phyloP scores from a whole-genome alignment of 1,284 basidiomycete species.

The Pascua guehoae region DNA sequence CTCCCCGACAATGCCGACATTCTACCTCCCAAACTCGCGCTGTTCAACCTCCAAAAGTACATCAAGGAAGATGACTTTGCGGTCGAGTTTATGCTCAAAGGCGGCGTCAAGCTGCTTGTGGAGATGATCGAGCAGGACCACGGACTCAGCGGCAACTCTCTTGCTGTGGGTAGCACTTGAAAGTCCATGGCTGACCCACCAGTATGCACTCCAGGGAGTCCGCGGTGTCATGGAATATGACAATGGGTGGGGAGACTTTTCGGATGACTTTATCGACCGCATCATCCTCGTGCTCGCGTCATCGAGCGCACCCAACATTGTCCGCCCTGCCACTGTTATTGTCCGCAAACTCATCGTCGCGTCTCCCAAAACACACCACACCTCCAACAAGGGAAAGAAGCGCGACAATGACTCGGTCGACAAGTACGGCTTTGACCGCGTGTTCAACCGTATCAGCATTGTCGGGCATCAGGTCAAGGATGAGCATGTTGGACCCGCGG shows the following conservation, averaged over 20 bases:
- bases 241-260: conserved; percentile 36
- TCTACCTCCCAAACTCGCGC: conserved; percentile 46
- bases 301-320: conserved; percentile 77
- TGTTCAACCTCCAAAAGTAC: conserved; percentile 74
- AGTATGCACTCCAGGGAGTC: conserved; percentile 43
- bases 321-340: conserved; percentile 78
- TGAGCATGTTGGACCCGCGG: conserved; percentile 50
- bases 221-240: conserved; percentile 41
- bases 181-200: not conserved
- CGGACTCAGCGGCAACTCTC: conserved; percentile 64
- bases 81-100: conserved; percentile 70
- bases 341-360: conserved; percentile 43
- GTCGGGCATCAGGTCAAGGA: conserved; percentile 57
- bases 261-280: conserved; percentile 35
- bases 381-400: conserved; percentile 5
- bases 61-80: conserved; percentile 88
- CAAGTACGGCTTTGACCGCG: conserved; percentile 75
- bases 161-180: conserved; percentile 59
- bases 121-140: conserved; percentile 59
- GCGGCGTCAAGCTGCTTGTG: conserved; percentile 73
- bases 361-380: conserved; percentile 16
- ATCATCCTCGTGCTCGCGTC: conserved; percentile 77
- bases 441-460: conserved; percentile 73
- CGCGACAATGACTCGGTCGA: conserved; percentile 21
- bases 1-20: conserved; percentile 25